These are phyloP conservation scores for Simplicillium aogashimaense DNA, from an alignment of 2,329 filamentous ascomycete species.

Conservation along the genomic window DNA sequence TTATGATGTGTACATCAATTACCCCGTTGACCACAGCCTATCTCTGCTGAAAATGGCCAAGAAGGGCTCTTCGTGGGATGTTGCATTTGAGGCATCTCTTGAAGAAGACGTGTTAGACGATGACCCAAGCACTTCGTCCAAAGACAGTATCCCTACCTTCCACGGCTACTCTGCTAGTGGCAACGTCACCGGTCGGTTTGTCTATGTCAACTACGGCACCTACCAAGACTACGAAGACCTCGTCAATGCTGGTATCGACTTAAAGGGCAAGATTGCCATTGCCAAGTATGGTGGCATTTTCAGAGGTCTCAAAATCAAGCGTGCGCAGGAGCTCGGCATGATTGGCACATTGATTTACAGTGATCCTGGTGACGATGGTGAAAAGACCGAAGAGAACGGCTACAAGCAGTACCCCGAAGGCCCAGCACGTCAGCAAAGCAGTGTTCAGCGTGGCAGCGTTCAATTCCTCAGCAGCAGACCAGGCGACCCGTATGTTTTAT, in stretches of 20 bases:
- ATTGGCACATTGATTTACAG: conserved; percentile 76
- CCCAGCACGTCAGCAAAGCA: conserved; percentile 77
- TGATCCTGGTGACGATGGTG: conserved; percentile 82
- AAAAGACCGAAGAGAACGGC: conserved; percentile 72
- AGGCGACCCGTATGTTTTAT: conserved; percentile 53
- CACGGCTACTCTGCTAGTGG: conserved; percentile 90
- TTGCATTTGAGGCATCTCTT: conserved; percentile 70
- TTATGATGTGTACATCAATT: conserved; percentile 73
- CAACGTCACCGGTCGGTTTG: conserved; percentile 79
- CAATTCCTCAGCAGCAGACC: conserved; percentile 64
- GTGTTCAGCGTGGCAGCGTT: conserved; percentile 80
- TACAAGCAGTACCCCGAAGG: conserved; percentile 73
- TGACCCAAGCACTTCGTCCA: conserved; percentile 66
- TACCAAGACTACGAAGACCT: conserved; percentile 80
- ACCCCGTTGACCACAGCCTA: conserved; percentile 61
- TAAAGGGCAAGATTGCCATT: conserved; percentile 80
- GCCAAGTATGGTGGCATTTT: conserved; percentile 81
- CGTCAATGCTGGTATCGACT: conserved; percentile 58
- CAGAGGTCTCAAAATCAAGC: conserved; percentile 84
- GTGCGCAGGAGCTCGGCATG: conserved; percentile 84
- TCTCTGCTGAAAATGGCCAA: conserved; percentile 48
- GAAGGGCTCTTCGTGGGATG: conserved; percentile 35
- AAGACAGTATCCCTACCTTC: conserved; percentile 75
- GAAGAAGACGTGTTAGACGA: conserved; percentile 78
- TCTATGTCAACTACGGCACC: conserved; percentile 88